Evolutionary conservation across 148 eudicot species (phyloP).

Genomic region (Amaranthus cruentus): DNA sequence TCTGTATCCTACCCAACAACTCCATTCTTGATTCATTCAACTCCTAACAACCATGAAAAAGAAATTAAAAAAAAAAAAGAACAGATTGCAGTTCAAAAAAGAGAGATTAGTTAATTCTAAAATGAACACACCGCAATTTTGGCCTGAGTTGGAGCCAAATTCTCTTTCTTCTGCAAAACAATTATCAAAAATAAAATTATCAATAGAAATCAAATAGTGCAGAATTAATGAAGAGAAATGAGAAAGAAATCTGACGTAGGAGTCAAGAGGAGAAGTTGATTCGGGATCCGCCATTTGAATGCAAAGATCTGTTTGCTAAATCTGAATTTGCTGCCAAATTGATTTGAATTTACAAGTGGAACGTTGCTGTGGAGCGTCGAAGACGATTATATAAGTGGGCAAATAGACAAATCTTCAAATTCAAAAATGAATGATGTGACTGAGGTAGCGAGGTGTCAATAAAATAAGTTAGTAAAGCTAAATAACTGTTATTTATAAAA

Average conservation of each 20-base stretch:
- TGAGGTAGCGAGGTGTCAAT: too few species aligned
- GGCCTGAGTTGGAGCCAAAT: conserved; percentile 38
- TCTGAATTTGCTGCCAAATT: too few species aligned
- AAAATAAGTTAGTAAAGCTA: too few species aligned
- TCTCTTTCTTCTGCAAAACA: conserved; percentile 57
- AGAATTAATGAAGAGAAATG: neutral
- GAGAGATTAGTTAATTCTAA: too few species aligned
- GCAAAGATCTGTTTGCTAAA: neutral
- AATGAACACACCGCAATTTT: conserved; percentile 49
- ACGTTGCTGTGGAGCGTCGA: too few species aligned
- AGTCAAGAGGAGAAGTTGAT: conserved; percentile 21
- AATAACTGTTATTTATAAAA: too few species aligned
- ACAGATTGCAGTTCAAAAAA: neutral
- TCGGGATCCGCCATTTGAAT: conserved; percentile 20
- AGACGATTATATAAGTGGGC: too few species aligned
- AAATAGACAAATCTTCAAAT: too few species aligned
- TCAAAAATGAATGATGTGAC: too few species aligned
- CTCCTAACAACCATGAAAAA: conserved; percentile 36
- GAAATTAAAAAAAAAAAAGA: neutral
- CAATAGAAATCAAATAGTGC: neutral
- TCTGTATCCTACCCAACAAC: conserved; percentile 63
- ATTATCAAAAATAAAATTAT: neutral
- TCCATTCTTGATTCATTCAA: conserved; percentile 68
- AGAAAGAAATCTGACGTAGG: conserved; percentile 19
- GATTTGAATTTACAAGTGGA: too few species aligned